Conservation (phyloP, 2,329 filamentous ascomycete species). For the Epichloe scottii region DNA sequence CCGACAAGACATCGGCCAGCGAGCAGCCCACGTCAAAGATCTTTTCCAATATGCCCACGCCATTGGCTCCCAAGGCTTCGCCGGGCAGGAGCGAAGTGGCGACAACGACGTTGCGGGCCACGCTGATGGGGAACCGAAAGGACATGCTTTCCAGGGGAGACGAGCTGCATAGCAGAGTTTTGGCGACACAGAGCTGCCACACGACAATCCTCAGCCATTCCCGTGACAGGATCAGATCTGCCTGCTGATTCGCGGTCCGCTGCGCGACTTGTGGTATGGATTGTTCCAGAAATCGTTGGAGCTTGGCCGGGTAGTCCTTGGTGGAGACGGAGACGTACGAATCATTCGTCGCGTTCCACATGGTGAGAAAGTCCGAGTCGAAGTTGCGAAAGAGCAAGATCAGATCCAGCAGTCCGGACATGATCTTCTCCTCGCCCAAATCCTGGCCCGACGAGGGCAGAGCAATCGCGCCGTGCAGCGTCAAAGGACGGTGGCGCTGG, state of each 20-base stretch:
- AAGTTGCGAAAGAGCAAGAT: conserved; percentile 16
- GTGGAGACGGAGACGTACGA: not conserved
- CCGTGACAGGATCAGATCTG: conserved; percentile 14
- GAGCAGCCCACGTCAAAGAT: conserved; percentile 22
- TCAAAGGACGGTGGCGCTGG: conserved; percentile 18
- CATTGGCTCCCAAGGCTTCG: conserved; percentile 19
- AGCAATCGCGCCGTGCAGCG: conserved; percentile 12
- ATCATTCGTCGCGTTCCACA: conserved; percentile 14
- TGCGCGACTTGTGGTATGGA: conserved; percentile 5
- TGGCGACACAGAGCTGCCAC: conserved; percentile 17
- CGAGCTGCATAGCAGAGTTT: conserved; percentile 7
- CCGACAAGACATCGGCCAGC: conserved; percentile 13
- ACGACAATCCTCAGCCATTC: conserved; percentile 17
- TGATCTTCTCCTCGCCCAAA: conserved; percentile 14
- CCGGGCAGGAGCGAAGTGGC: conserved; percentile 12
- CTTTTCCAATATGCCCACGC: conserved; percentile 21
- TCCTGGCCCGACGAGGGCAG: conserved; percentile 11
- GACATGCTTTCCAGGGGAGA: conserved; percentile 15
- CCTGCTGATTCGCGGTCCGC: conserved; percentile 11
- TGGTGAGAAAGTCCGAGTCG: conserved; percentile 14
- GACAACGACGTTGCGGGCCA: conserved; percentile 15
- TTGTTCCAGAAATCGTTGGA: conserved; percentile 8
- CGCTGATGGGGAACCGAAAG: conserved; percentile 12
- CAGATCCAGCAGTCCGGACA: conserved; percentile 19
- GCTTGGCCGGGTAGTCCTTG: not conserved